These are phyloP conservation scores for Musa schizocarpa DNA, from an alignment of 176 grass and related monocot genomes.

Conservation along the genomic window DNA sequence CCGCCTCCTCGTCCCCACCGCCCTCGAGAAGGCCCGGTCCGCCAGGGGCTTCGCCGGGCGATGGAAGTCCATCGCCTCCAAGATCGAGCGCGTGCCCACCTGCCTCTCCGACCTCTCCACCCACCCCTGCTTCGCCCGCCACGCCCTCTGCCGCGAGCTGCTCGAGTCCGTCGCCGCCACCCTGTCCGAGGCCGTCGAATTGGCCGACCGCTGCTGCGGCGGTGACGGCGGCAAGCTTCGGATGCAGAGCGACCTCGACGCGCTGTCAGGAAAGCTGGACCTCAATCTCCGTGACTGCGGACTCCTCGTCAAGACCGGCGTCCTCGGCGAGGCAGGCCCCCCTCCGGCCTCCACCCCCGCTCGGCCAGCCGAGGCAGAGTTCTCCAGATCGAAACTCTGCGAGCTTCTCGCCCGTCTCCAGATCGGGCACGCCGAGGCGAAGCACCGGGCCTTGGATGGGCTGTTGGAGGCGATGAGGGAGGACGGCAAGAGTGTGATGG, in stretches of 20 bases:
- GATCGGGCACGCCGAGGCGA: slow-evolving; percentile 86
- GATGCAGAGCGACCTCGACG: slow-evolving; percentile 71
- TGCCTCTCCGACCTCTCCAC: slow-evolving; percentile 9
- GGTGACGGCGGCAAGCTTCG: neutral
- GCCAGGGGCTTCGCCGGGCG: neutral
- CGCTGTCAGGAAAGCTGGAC: slow-evolving; percentile 68
- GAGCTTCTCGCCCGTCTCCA: slow-evolving; percentile 76
- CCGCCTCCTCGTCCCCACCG: neutral
- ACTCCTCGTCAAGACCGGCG: slow-evolving; percentile 82
- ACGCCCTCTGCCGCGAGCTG: slow-evolving; percentile 2
- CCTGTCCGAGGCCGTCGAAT: neutral
- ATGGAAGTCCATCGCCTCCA: slow-evolving; percentile 4
- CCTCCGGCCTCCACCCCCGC: neutral
- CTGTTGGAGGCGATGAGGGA: slow-evolving; percentile 59
- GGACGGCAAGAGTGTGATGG: slow-evolving; percentile 72
- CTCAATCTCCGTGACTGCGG: slow-evolving; percentile 70
- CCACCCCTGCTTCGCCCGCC: slow-evolving; percentile 11
- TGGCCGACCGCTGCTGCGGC: neutral
- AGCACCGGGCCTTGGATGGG: slow-evolving; percentile 58
- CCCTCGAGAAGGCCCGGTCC: neutral
- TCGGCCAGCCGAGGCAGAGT: neutral
- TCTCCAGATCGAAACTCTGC: slow-evolving; percentile 21
- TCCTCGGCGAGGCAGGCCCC: slow-evolving; percentile 44
- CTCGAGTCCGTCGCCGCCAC: slow-evolving; percentile 3
- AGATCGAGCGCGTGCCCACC: slow-evolving; percentile 10